Conservation (phyloP, 768 basidiomycete species). For the Tephrocybe sp. region DNA sequence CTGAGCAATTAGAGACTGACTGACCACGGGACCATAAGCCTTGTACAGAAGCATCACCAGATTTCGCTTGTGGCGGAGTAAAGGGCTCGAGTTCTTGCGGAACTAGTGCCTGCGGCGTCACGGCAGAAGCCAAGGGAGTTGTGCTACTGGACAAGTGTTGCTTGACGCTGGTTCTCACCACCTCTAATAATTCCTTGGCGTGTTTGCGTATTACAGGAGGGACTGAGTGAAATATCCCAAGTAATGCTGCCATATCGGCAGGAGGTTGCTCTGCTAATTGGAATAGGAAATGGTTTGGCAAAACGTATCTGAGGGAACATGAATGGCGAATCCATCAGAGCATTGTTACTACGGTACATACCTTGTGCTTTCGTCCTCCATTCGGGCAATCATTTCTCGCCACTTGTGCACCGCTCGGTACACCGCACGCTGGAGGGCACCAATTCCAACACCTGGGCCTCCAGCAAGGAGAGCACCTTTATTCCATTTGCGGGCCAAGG, state of each 20-base stretch:
- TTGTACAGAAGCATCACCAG: conserved; percentile 5
- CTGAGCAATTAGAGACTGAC: conserved; percentile 3
- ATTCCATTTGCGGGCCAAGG: conserved; percentile 81
- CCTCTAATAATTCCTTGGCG: conserved; percentile 62
- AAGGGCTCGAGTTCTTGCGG: conserved; percentile 9
- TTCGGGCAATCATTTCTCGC: conserved; percentile 77
- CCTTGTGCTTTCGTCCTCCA: conserved; percentile 86
- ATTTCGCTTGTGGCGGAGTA: conserved; percentile 7
- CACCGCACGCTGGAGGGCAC: conserved; percentile 54
- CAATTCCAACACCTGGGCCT: conserved; percentile 33
- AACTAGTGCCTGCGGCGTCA: not conserved
- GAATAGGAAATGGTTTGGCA: conserved; percentile 76
- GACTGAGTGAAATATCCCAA: conserved; percentile 57
- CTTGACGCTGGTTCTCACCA: conserved; percentile 54
- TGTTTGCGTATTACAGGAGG: conserved; percentile 65
- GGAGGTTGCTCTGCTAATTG: conserved; percentile 72
- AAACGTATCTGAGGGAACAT: conserved; percentile 53
- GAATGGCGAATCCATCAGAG: not conserved
- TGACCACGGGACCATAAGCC: conserved; percentile 31
- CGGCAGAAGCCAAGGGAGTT: not conserved
- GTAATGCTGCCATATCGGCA: conserved; percentile 58
- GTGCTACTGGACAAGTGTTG: conserved; percentile 21
- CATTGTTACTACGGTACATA: conserved; percentile 26
- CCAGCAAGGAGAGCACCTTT: conserved; percentile 50
- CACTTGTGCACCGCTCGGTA: conserved; percentile 77